Base-by-base conservation (phyloP, 208 protist genomes). In the Novymonas esmeraldas region DNA sequence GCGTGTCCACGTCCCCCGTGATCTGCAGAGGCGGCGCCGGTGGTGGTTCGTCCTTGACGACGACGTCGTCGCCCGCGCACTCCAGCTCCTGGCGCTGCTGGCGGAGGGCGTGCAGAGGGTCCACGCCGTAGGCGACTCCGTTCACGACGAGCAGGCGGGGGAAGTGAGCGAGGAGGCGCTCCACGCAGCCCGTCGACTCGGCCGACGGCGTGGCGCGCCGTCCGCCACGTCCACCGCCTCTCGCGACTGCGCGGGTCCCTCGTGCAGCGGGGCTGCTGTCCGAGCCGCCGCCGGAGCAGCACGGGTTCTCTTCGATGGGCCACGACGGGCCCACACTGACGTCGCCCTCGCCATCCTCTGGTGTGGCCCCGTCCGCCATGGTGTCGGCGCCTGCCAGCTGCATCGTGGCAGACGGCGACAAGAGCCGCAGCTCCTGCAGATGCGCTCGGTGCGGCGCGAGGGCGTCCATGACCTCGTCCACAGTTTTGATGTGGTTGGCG, bases 351-450 rank as follows among this genome's bases (percentile, higher is more conserved):
- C 14, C 24, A 39, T 45, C 50, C 20, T 22, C 16, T n/a, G n/a
- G n/a, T n/a, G n/a, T 20, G 14, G 20, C 29, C 28, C 2, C 26
- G 28, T 26, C 28, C 28, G 2, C 52, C 28, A 2, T 6, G 52
- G 2, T 18, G 29, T 16, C 24, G 38, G 5, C 46, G 49, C 1
- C 33, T 11, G 20, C 52, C 0, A 34, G 20, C 4, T 29, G 38
- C n/a, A 24, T 16, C 29, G 42, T 46, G 38, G 22, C 42, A 10
- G 54, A 46, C 11, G 10, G 26, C 18, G 52, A 14, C 9, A 59
- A 29, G 0, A 93, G 66, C 18, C 89, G 86, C 34, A 95, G 65
- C 50, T 86, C 81, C 50, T 68, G 70, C 31, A 91, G 41, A 39
- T 77, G 62, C 11, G 38, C 24, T 38, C 75, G 76, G 31, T 90